A percentile compares a stretch with the other conserved stretches of the same genome.
phyloP scores from a whole-genome alignment of 106 monocot genomes.

The Amphibolis antarctica region DNA sequence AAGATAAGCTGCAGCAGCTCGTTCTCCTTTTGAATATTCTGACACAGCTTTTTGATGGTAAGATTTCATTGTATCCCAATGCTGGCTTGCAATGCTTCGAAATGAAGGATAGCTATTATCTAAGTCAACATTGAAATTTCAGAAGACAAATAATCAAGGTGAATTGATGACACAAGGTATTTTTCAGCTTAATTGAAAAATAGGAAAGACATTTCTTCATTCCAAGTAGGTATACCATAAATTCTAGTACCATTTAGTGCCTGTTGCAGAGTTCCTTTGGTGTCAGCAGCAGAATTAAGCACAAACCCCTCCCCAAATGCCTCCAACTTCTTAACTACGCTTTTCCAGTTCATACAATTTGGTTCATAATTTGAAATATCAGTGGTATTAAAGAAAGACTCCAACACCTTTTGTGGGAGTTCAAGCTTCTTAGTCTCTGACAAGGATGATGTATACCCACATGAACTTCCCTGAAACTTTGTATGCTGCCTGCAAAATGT shows the following conservation, averaged over 20 bases:
- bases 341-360: slow-evolving; percentile 76
- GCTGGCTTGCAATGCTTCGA: slow-evolving; percentile 38
- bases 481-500: no score
- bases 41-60: slow-evolving; percentile 59
- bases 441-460: background rate
- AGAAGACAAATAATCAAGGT: background rate
- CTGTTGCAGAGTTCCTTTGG: slow-evolving; percentile 16
- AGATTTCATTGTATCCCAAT: slow-evolving; percentile 66
- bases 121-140: slow-evolving; percentile 15
- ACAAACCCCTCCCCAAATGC: slow-evolving; percentile 53
- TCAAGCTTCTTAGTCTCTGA: slow-evolving; percentile 11
- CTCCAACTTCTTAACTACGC: slow-evolving; percentile 54
- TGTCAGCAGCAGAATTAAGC: slow-evolving; percentile 19
- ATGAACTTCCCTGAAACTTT: background rate
- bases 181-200: background rate
- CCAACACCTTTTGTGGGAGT: slow-evolving; percentile 62
- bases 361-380: slow-evolving; percentile 20
- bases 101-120: slow-evolving; percentile 42
- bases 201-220: background rate
- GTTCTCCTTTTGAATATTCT: slow-evolving; percentile 65
- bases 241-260: slow-evolving; percentile 26
- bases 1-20: slow-evolving; percentile 59
- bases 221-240: background rate
- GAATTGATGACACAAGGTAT: background rate
- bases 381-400: slow-evolving; percentile 51